A percentile compares a stretch with the other conserved stretches of the same genome.
phyloP scores from a whole-genome alignment of 441 rosid genomes.

The Jatropha podagrica region DNA sequence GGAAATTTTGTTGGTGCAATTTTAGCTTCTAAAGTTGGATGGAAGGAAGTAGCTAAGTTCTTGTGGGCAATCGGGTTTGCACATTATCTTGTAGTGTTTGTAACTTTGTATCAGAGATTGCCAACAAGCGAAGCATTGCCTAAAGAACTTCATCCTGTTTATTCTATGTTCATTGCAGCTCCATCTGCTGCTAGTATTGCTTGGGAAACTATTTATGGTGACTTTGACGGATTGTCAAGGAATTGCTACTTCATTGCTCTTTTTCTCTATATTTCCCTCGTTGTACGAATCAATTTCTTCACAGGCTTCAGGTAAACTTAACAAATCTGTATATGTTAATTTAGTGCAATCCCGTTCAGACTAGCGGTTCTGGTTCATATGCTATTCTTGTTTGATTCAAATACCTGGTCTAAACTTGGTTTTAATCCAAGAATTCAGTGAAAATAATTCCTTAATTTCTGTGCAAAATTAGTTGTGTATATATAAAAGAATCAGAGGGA shows the following conservation, averaged over 20 bases:
- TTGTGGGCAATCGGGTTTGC: conserved; percentile 91
- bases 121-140: conserved; percentile 90
- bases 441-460: no score
- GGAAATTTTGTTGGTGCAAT: conserved; percentile 93
- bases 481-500: no score
- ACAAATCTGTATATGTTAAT: no score
- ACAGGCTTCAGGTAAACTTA: conserved; percentile 67
- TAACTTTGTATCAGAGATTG: conserved; percentile 76
- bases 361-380: no score
- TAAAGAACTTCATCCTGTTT: conserved; percentile 88
- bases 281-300: conserved; percentile 81
- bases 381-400: no score
- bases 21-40: conserved; percentile 58
- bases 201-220: conserved; percentile 73
- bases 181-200: conserved; percentile 94
- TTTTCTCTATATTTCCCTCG: conserved; percentile 72
- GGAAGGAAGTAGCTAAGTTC: conserved; percentile 79
- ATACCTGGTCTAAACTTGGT: no score
- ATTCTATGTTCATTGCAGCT: conserved; percentile 95
- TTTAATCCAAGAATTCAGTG: no score
- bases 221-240: conserved; percentile 73
- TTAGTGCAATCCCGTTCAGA: no score
- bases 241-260: conserved; percentile 82
- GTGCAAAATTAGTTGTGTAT: no score
- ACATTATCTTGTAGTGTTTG: conserved; percentile 80